These are phyloP conservation scores for Triticum aestivum DNA, from an alignment of 176 grass and related monocot species.

Conservation along the genomic window IWGSC_CS_RefSeq_v2.1 NC_057811.1:239798311-239798810, in stretches of 20 bases:
- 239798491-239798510: constrained; percentile 1
- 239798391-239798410: constrained; percentile 81
- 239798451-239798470: neutral
- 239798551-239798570: constrained; percentile 11
- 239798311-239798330: constrained; percentile 75
- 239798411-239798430: constrained; percentile 81
- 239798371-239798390: constrained; percentile 74
- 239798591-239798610: constrained; percentile 12
- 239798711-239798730: constrained; percentile 90
- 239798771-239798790: constrained; percentile 31
- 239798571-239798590: neutral
- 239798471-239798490: neutral
- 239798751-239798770: constrained; percentile 65
- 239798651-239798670: constrained; percentile 88
- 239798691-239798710: constrained; percentile 85
- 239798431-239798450: constrained; percentile 24
- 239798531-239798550: neutral
- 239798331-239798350: constrained; percentile 70
- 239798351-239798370: constrained; percentile 78
- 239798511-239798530: neutral
- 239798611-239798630: constrained; percentile 85
- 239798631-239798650: constrained; percentile 96
- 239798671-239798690: constrained; percentile 82
- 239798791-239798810: constrained; percentile 58
- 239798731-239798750: constrained; percentile 90